Conservation (phyloP, 2,329 filamentous ascomycete genomes). For the Cylindrodendrum hubeiense region DNA sequence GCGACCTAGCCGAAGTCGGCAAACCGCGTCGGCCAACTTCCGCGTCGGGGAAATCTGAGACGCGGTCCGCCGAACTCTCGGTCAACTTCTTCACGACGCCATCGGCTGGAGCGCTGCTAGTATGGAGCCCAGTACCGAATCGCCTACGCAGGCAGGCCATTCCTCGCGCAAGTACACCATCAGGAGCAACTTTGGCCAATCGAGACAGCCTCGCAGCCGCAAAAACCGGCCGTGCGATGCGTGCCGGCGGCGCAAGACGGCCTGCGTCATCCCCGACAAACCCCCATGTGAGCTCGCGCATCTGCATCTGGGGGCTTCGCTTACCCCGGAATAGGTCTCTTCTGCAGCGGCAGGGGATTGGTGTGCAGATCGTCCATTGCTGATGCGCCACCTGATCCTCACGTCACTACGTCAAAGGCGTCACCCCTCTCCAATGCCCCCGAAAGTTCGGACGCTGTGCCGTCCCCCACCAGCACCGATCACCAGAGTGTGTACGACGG, state of each 20-base stretch:
- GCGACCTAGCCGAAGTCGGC: conserved; percentile 19
- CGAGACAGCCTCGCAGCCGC: conserved; percentile 56
- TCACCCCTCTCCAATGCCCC: background rate
- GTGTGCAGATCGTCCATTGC: conserved; percentile 48
- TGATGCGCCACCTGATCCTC: conserved; percentile 23
- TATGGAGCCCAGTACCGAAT: conserved; percentile 30
- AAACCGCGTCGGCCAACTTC: conserved; percentile 33
- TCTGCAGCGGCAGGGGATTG: conserved; percentile 51
- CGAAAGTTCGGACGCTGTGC: conserved; percentile 2
- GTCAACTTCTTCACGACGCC: conserved; percentile 19
- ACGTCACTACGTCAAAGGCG: background rate
- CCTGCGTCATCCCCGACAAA: conserved; percentile 58
- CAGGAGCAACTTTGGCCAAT: conserved; percentile 56
- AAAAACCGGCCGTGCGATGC: conserved; percentile 61
- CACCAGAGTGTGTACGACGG: conserved; percentile 9
- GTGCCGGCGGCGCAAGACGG: conserved; percentile 59
- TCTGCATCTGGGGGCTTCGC: no score
- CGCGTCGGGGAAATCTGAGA: conserved; percentile 14
- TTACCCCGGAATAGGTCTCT: conserved; percentile 44
- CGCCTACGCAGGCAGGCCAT: conserved; percentile 24
- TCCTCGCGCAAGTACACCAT: conserved; percentile 54
- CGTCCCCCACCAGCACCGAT: background rate
- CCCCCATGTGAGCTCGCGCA: conserved; percentile 56
- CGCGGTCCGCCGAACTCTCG: conserved; percentile 14
- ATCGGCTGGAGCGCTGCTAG: conserved; percentile 6